Conservation (phyloP, 257 asterid genomes). For the Solanum appendiculatum region DNA sequence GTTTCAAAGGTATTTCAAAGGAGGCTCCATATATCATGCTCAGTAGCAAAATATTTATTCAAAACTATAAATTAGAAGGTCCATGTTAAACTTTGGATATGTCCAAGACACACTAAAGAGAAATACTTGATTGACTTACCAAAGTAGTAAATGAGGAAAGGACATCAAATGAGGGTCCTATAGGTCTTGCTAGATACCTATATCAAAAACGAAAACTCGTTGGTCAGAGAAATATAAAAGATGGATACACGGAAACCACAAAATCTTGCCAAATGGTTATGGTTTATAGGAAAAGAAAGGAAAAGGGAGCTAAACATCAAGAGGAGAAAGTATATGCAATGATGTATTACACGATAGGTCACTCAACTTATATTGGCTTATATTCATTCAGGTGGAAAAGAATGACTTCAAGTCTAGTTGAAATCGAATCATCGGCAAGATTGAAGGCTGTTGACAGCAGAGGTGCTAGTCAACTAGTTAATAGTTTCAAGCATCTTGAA, state of each 20-base stretch:
- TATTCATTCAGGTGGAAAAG: neutral
- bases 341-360: neutral
- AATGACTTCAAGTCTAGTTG: neutral
- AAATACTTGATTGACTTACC: conserved; percentile 55
- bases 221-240: conserved; percentile 32
- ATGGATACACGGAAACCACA: neutral
- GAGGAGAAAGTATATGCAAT: neutral
- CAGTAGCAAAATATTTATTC: neutral
- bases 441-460: neutral
- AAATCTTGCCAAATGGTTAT: neutral
- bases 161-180: conserved; percentile 67
- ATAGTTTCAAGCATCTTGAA: neutral
- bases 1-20: neutral
- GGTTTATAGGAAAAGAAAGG: neutral
- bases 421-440: neutral
- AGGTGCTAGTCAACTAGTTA: neutral
- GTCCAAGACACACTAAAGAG: neutral
- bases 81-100: conserved; percentile 2
- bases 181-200: conserved; percentile 82
- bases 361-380: neutral
- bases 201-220: conserved; percentile 53
- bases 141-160: conserved; percentile 32
- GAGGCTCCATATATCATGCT: neutral
- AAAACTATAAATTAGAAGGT: neutral
- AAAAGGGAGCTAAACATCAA: neutral